Base-by-base conservation (phyloP, 495 filamentous ascomycete species). In the Venustampulla echinocandica region DNA sequence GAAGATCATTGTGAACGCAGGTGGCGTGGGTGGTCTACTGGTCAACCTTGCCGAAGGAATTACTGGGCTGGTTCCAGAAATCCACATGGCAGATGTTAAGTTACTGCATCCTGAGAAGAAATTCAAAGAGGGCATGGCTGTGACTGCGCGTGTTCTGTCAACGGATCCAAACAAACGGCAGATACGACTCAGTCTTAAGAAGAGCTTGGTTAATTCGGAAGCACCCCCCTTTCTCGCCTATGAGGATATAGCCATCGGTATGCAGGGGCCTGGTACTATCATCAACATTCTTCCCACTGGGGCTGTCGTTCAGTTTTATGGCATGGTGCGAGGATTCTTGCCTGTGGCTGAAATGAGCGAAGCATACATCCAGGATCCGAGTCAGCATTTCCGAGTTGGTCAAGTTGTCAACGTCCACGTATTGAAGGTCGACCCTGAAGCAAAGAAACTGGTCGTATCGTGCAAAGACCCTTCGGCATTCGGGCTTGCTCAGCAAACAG, bases 261-360 rank as follows among this genome's bases (percentile, higher is more conserved):
- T 79, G 46, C 82, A 89, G 53, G 81, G 79, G 20, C 83, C 80
- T 15, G 93, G 90, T 47, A 95, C 88, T 5, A 79, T 98, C 42
- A 68, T 94, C 51, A 92, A 80, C 36, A 62, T 97, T 10, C 66
- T 88, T 35, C 59, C 72, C 17, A 76, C 77, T 52, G 93, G 92
- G 47, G 92, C 90, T 10, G 77, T 93, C 17, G 85, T 97, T 40
- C 89, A 95, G 55, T 98, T 96, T 69, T 97, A 90, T 57, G 87
- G 88, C 18, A 63, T 70, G 7, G 66, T 96, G 30, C 75, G 77
- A 38, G 93, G 80, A 10, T 97, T 90, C 65, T 74, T 98, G 45
- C 90, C 92, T 1, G 79, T 93, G 2, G 84, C 85, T 2, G 90
- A 98, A 60, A 97, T 98, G 93, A 95, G 90, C 61, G 93, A 96